Evolutionary conservation across 345 rosid species (phyloP).

Genomic region (Boechera divaricarpa): DNA sequence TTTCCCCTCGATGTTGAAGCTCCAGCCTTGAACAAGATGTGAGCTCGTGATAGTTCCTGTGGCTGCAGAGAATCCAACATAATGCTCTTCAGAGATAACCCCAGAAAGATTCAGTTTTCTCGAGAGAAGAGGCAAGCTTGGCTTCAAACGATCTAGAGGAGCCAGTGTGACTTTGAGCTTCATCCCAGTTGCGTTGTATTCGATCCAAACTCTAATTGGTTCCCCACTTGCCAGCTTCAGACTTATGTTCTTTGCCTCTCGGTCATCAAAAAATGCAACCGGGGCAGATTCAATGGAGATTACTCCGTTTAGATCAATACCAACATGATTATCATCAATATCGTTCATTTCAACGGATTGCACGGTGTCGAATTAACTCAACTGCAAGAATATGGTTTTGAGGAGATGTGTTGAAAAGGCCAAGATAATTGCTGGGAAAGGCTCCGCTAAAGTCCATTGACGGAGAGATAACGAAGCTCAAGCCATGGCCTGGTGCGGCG

Average conservation of each 20-base stretch:
- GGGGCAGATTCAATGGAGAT: slow-evolving; percentile 46
- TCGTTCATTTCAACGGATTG: slow-evolving; percentile 50
- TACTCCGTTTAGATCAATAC: slow-evolving; percentile 56
- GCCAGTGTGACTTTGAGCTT: slow-evolving; percentile 55
- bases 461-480: slow-evolving; percentile 49
- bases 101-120: slow-evolving; percentile 47
- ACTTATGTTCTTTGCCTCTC: slow-evolving; percentile 33
- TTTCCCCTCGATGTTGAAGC: slow-evolving; percentile 56
- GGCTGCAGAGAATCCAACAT: slow-evolving; percentile 61
- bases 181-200: slow-evolving; percentile 49
- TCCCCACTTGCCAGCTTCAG: slow-evolving; percentile 50
- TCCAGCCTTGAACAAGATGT: slow-evolving; percentile 67
- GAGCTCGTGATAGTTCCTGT: slow-evolving; percentile 47
- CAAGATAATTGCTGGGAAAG: slow-evolving; percentile 40
- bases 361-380: slow-evolving; percentile 65
- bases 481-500: slow-evolving; percentile 47
- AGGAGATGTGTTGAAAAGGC: slow-evolving; percentile 51
- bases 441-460: slow-evolving; percentile 31
- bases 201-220: slow-evolving; percentile 62
- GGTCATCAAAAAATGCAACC: slow-evolving; percentile 48
- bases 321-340: slow-evolving; percentile 58
- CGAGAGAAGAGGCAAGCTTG: slow-evolving; percentile 56
- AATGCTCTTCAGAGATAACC: slow-evolving; percentile 44
- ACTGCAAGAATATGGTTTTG: slow-evolving; percentile 62
- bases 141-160: slow-evolving; percentile 42